phyloP scores from a whole-genome alignment of 2,329 filamentous ascomycete genomes.

The Neonectria ditissima region DNA sequence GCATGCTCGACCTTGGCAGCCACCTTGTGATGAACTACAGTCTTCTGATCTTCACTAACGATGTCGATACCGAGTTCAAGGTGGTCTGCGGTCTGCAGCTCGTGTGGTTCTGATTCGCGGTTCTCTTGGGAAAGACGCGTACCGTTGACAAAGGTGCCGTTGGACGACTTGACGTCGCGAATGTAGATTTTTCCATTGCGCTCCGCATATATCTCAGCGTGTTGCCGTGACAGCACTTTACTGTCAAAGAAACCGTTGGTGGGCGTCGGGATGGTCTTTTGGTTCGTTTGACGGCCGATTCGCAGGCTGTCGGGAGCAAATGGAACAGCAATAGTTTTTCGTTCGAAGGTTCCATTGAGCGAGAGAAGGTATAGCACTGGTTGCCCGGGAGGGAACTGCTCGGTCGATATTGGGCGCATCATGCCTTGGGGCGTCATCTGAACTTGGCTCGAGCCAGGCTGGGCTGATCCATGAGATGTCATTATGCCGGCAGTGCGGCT shows the following conservation, averaged over 20 bases:
- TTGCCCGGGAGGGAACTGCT: constrained; percentile 71
- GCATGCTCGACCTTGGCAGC: constrained; percentile 97
- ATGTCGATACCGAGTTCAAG: constrained; percentile 98
- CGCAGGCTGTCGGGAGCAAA: constrained; percentile 93
- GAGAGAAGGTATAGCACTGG: constrained; percentile 89
- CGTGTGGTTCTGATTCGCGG: constrained; percentile 94
- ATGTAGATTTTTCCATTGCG: constrained; percentile 92
- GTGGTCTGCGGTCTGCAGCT: constrained; percentile 90
- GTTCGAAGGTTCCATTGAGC: constrained; percentile 95
- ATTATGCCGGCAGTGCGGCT: constrained; percentile 59
- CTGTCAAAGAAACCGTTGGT: constrained; percentile 97
- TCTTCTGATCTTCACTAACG: constrained; percentile 98
- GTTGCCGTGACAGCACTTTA: constrained; percentile 94
- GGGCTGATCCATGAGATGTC: constrained; percentile 48
- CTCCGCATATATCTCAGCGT: constrained; percentile 95
- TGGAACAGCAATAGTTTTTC: constrained; percentile 94
- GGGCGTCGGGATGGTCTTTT: constrained; percentile 91
- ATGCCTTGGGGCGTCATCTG: constrained; percentile 59
- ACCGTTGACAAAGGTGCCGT: constrained; percentile 98
- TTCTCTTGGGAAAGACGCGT: constrained; percentile 92
- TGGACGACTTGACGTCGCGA: constrained; percentile 97
- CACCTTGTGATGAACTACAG: constrained; percentile 98
- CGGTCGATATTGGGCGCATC: constrained; percentile 72
- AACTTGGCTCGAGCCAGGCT: constrained; percentile 47
- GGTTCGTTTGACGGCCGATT: constrained; percentile 96